These are phyloP conservation scores for Xerocomus potaroensis DNA, from an alignment of 768 basidiomycete species.

Conservation along the genomic window DNA sequence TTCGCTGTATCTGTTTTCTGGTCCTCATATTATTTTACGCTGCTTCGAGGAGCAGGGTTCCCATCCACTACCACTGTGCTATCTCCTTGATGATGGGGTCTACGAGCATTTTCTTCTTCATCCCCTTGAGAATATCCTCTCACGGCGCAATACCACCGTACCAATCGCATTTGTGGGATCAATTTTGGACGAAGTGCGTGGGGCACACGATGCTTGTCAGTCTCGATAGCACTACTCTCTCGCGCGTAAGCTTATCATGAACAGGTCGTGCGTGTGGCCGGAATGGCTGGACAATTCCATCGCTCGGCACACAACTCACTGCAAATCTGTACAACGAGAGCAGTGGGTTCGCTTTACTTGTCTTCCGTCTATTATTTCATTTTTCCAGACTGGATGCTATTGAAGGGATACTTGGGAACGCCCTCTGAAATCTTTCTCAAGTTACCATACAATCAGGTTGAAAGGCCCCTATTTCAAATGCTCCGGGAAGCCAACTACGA, in stretches of 20 bases:
- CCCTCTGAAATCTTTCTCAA: constrained; percentile 1
- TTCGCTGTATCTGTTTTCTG: constrained; percentile 13
- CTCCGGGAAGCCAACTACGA: constrained; percentile 5
- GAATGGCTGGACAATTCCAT: neutral
- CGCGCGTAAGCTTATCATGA: neutral
- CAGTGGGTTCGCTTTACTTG: neutral
- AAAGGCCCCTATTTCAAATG: constrained; percentile 6
- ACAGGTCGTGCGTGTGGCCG: constrained; percentile 7
- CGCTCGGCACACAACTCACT: neutral
- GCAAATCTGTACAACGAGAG: constrained; percentile 13
- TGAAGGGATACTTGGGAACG: constrained; percentile 3
- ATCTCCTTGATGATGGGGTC: neutral
- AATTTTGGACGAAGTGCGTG: constrained; percentile 12
- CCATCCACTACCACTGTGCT: constrained; percentile 1
- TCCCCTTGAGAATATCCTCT: neutral
- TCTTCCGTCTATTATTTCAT: neutral
- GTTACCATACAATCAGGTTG: neutral
- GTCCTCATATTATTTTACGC: constrained; percentile 9
- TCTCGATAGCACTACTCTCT: neutral
- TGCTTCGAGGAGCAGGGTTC: constrained; percentile 15
- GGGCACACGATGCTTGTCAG: constrained; percentile 6
- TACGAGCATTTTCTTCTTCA: constrained; percentile 6
- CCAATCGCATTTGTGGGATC: constrained; percentile 9
- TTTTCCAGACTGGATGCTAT: constrained; percentile 7
- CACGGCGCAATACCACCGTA: constrained; percentile 1